These are phyloP conservation scores for Erodium chrysanthum DNA, from an alignment of 441 rosid species.

Conservation along the genomic window DNA sequence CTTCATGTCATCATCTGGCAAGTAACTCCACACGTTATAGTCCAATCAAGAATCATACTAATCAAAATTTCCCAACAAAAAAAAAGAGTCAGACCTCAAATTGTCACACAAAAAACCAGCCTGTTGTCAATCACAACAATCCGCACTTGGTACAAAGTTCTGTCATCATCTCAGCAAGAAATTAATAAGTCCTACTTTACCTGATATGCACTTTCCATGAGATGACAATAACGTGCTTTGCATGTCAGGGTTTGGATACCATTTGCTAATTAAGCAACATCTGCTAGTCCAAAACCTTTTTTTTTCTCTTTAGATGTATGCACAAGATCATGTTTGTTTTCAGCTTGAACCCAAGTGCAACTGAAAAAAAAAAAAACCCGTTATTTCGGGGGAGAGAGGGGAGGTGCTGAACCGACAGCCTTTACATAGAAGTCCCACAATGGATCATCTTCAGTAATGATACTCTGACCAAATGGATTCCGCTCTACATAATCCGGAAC, in stretches of 20 bases:
- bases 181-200: background rate
- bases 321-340: too few species aligned
- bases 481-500: constrained; percentile 49
- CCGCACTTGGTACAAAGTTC: background rate
- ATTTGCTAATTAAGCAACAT: background rate
- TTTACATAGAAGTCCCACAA: constrained; percentile 51
- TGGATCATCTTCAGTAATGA: constrained; percentile 40
- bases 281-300: background rate
- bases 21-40: background rate
- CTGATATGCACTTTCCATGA: background rate
- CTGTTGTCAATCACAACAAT: background rate
- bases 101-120: background rate
- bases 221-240: background rate
- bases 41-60: background rate
- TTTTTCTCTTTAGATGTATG: background rate
- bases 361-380: background rate
- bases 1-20: background rate
- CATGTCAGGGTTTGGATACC: too few species aligned
- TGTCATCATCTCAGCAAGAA: background rate
- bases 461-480: constrained; percentile 61
- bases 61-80: background rate
- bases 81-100: background rate
- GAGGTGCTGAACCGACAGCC: constrained; percentile 26
- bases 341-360: background rate
- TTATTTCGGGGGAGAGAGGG: constrained; percentile 5